Evolutionary conservation across 2,329 filamentous ascomycete species (phyloP).

Genomic region (Leptosphaerulina australis): DNA sequence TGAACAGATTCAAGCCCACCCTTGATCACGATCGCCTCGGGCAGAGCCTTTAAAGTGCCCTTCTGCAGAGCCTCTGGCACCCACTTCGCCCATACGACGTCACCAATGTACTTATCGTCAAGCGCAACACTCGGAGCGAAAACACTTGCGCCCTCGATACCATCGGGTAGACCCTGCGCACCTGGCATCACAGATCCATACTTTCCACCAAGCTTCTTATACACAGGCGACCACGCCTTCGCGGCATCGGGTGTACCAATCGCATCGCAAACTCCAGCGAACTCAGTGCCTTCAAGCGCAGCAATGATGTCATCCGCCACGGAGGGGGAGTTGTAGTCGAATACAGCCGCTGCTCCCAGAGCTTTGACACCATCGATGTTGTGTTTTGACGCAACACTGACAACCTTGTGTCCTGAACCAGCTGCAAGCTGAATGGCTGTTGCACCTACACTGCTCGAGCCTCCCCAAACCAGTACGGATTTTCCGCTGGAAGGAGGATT

Average conservation of each 20-base stretch:
- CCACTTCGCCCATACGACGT: slow-evolving; percentile 44
- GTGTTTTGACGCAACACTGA: slow-evolving; percentile 47
- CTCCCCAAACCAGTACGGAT: slow-evolving; percentile 60
- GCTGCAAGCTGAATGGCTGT: slow-evolving; percentile 53
- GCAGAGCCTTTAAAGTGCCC: slow-evolving; percentile 40
- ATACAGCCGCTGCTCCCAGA: slow-evolving; percentile 38
- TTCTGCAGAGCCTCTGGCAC: slow-evolving; percentile 41
- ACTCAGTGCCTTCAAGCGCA: slow-evolving; percentile 51
- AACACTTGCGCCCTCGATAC: slow-evolving; percentile 33
- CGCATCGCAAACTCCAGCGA: slow-evolving; percentile 52
- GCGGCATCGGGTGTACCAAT: slow-evolving; percentile 36
- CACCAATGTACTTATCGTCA: slow-evolving; percentile 36
- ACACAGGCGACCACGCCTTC: slow-evolving; percentile 35
- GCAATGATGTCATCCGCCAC: slow-evolving; percentile 48
- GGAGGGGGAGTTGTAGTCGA: slow-evolving; percentile 42
- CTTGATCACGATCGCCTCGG: slow-evolving; percentile 38
- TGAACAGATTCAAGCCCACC: slow-evolving; percentile 38
- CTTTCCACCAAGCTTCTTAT: slow-evolving; percentile 37
- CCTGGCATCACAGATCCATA: slow-evolving; percentile 36
- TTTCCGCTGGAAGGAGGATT: slow-evolving; percentile 41
- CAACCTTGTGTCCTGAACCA: slow-evolving; percentile 50
- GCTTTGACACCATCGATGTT: slow-evolving; percentile 38
- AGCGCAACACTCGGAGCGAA: slow-evolving; percentile 30
- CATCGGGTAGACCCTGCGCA: slow-evolving; percentile 31
- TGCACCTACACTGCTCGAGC: slow-evolving; percentile 52